These are phyloP conservation scores for Parachaetomium inaequale DNA, from an alignment of 495 filamentous ascomycete genomes.

Conservation along the genomic window DNA sequence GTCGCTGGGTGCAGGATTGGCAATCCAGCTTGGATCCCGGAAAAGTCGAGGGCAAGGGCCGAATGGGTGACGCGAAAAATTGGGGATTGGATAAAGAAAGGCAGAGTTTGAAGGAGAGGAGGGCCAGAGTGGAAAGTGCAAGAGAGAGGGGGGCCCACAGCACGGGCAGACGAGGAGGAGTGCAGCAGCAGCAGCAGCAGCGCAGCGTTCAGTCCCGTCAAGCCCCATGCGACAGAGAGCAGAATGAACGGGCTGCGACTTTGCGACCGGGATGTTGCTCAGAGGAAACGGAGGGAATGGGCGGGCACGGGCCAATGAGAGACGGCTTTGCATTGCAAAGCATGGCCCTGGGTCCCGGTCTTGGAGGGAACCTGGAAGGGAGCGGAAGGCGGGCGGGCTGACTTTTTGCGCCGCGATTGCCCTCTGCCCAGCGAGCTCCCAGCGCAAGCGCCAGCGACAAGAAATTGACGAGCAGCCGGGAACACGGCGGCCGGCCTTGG, in stretches of 20 bases:
- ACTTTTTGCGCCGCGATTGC: neutral
- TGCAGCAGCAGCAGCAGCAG: too few relatives aligned
- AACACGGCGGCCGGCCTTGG: neutral
- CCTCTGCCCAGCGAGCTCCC: neutral
- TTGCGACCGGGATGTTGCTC: slow-evolving; percentile 11
- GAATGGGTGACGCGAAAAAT: slow-evolving; percentile 34
- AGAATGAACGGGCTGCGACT: slow-evolving; percentile 22
- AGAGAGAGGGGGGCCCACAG: slow-evolving; percentile 34
- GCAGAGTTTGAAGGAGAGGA: slow-evolving; percentile 37
- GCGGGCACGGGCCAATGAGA: slow-evolving; percentile 24
- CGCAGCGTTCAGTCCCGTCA: slow-evolving; percentile 20
- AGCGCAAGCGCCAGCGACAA: neutral
- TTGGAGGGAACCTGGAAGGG: neutral
- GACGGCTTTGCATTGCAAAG: slow-evolving; percentile 13
- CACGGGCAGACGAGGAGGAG: slow-evolving; percentile 21
- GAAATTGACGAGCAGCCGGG: neutral
- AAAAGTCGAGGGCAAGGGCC: slow-evolving; percentile 20
- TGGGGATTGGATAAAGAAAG: slow-evolving; percentile 26
- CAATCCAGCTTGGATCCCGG: slow-evolving; percentile 20
- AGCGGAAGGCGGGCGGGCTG: neutral
- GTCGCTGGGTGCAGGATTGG: slow-evolving; percentile 21
- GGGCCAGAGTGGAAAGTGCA: slow-evolving; percentile 30
- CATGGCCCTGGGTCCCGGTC: neutral
- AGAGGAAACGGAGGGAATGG: slow-evolving; percentile 16
- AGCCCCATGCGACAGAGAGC: slow-evolving; percentile 13